Base-by-base conservation (phyloP, 2,329 filamentous ascomycete genomes). In the Whalleya microplaca region DNA sequence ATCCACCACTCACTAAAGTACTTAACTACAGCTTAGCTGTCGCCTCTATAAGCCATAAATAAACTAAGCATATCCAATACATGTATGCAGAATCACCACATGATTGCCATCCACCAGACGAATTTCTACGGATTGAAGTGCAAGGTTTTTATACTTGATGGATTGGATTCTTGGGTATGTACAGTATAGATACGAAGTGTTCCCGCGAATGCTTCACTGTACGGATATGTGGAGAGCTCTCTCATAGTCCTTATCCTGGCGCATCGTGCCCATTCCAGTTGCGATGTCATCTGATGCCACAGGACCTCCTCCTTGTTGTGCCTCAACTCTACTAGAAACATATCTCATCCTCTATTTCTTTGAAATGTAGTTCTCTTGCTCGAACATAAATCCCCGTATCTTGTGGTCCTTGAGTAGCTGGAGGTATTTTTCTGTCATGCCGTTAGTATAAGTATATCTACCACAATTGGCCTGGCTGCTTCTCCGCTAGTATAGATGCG, bases 331-430 rank as follows among this genome's bases (percentile, higher is more conserved):
- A 29, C 32, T 37, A 16, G 4, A 20, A 1, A 8, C 10, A 7
- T 14, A 2, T 55, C 42, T 44, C 37, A 9, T 46, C 45, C 53
- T 61, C 40, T 65, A 64, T 56, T 63, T 57, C 58, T 66, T 61
- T 23, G 58, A 18, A 45, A 87, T 72, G 75, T 91, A 91, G 78
- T 92, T 92, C 72, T 90, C 87, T 77, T 93, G 90, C 70, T 92
- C 78, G 67, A 91, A 92, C 63, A 91, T 79, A 74, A 90, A 91
- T 57, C 91, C 91, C 78, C 86, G 88, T 72, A 94, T 82, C 77
- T 90, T 89, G 69, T 89, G 82, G 63, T 89, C 83, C 77, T 89
- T 89, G 66, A 95, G 78, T 65, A 94, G 79, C 75, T 92, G 83
- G 62, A 95, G 81, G 72, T 94, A 95, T 71, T 88, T 85, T 63